Percentiles rank a stretch among this genome's conserved stretches.
phyloP scores from a whole-genome alignment of 805 yeast genomes.

The Yamadazyma olivae region DNA sequence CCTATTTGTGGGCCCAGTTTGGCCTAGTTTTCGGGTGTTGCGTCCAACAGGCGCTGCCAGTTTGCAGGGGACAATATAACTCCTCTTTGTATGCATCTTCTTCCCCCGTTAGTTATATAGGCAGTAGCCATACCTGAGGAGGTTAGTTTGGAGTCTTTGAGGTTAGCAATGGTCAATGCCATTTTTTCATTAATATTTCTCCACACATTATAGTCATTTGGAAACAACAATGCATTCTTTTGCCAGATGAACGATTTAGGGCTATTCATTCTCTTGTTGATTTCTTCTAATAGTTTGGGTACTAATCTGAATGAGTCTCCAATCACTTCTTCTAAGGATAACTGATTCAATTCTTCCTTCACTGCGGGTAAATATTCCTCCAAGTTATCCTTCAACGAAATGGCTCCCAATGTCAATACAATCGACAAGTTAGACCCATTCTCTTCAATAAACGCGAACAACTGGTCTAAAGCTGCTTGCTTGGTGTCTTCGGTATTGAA shows the following conservation, averaged over 20 bases:
- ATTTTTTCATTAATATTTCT: conserved; percentile 50
- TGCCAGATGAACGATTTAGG: conserved; percentile 46
- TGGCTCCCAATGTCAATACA: conserved; percentile 75
- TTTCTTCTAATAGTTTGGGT: conserved; percentile 55
- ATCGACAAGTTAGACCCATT: conserved; percentile 66
- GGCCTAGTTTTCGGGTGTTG: too few relatives aligned
- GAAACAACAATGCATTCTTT: conserved; percentile 70
- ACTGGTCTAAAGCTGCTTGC: conserved; percentile 81
- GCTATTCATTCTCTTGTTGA: conserved; percentile 38
- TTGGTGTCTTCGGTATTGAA: conserved; percentile 72
- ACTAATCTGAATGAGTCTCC: conserved; percentile 53
- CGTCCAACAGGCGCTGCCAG: too few relatives aligned
- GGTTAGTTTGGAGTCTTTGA: conserved; percentile 47
- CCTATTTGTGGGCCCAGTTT: too few relatives aligned
- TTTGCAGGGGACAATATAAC: conserved; percentile 67
- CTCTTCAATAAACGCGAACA: conserved; percentile 60
- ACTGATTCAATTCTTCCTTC: conserved; percentile 57
- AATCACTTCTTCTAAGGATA: conserved; percentile 45
- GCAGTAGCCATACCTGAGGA: conserved; percentile 52
- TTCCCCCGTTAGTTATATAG: conserved; percentile 44
- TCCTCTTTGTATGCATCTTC: conserved; percentile 65
- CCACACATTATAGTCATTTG: conserved; percentile 72
- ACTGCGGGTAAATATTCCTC: conserved; percentile 61
- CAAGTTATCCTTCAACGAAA: conserved; percentile 62
- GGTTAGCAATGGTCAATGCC: conserved; percentile 57